These are phyloP conservation scores for Beta macrorhiza DNA, from an alignment of 179 eudicot species.

Conservation along the genomic window DNA sequence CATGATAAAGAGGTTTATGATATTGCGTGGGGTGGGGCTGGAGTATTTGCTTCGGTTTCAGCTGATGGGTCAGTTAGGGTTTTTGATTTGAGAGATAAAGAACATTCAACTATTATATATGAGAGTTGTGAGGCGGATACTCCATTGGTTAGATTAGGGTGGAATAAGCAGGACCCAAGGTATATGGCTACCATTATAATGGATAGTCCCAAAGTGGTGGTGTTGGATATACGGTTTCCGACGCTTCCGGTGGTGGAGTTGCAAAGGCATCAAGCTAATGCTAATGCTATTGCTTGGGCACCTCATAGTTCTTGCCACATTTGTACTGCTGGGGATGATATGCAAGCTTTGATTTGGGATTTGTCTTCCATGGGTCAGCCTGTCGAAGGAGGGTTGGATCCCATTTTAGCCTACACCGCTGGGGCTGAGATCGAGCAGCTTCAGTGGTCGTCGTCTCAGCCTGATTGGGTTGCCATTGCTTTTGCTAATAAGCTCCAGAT, in stretches of 20 bases:
- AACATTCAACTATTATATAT: conserved; percentile 84
- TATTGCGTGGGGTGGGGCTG: conserved; percentile 95
- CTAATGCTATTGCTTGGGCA: conserved; percentile 87
- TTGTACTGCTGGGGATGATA: conserved; percentile 84
- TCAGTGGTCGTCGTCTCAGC: conserved; percentile 82
- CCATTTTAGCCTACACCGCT: conserved; percentile 60
- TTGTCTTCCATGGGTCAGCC: conserved; percentile 44
- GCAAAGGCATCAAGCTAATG: conserved; percentile 73
- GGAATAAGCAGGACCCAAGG: conserved; percentile 87
- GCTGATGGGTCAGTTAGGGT: conserved; percentile 94
- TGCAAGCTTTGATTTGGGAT: conserved; percentile 88
- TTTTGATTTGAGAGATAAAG: conserved; percentile 85
- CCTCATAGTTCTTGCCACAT: conserved; percentile 76
- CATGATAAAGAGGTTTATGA: conserved; percentile 95
- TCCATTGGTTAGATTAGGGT: conserved; percentile 70
- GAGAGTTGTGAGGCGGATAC: conserved; percentile 84
- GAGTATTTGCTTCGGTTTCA: conserved; percentile 85
- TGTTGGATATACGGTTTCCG: conserved; percentile 79
- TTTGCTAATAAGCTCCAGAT: conserved; percentile 79
- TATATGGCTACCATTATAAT: conserved; percentile 83
- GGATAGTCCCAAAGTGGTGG: conserved; percentile 82
- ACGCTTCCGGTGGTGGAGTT: conserved; percentile 87
- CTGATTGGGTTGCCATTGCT: conserved; percentile 84
- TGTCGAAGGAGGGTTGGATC: conserved; percentile 83
- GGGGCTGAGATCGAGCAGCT: conserved; percentile 82